phyloP scores from a whole-genome alignment of 805 yeast genomes.

The Yamadazyma philogaea region DNA sequence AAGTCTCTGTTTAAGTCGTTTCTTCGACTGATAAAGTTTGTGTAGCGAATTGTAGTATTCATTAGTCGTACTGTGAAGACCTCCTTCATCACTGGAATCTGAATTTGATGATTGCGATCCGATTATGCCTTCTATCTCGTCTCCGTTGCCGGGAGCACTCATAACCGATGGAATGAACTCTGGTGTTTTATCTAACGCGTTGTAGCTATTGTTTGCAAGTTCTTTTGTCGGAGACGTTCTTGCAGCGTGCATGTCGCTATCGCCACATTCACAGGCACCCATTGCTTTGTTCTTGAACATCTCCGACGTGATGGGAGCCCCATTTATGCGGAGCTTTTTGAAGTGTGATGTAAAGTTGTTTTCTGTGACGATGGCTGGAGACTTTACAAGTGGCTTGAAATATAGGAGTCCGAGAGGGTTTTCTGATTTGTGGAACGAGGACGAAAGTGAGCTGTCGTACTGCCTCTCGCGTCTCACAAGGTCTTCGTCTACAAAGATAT shows the following conservation, averaged over 20 bases:
- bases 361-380: constrained; percentile 37
- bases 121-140: constrained; percentile 10
- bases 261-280: constrained; percentile 8
- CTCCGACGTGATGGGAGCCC: constrained; percentile 31
- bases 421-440: constrained; percentile 15
- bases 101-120: constrained; percentile 12
- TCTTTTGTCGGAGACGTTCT: not conserved
- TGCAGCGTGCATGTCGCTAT: not conserved
- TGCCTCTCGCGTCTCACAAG: constrained; percentile 8
- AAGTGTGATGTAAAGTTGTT: constrained; percentile 36
- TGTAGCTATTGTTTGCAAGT: not conserved
- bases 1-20: constrained; percentile 8
- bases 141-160: constrained; percentile 1
- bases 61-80: constrained; percentile 10
- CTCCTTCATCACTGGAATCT: constrained; percentile 10
- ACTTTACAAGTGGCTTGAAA: constrained; percentile 19
- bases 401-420: constrained; percentile 18
- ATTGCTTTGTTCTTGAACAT: constrained; percentile 8
- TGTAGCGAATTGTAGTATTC: constrained; percentile 18
- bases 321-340: constrained; percentile 42
- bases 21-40: constrained; percentile 15
- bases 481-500: constrained; percentile 12
- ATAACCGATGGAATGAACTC: not conserved
- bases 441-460: constrained; percentile 13
- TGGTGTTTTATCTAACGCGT: not conserved